These are phyloP conservation scores for Ophiostoma ulmi DNA, from an alignment of 2,329 filamentous ascomycete species.

Conservation along the genomic window DNA sequence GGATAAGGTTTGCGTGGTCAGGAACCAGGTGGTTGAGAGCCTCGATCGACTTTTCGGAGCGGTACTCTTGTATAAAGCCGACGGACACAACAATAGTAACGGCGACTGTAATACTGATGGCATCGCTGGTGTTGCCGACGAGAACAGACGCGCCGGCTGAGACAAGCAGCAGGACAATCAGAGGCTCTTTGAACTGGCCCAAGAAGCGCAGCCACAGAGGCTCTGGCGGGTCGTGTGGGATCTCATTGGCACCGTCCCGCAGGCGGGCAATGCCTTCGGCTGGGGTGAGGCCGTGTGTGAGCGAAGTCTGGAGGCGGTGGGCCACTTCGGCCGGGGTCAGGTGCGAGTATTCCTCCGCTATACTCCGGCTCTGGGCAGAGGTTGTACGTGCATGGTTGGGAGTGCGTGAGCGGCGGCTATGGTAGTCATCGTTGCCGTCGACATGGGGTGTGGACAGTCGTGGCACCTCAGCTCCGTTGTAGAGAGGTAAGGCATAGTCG, in stretches of 20 bases:
- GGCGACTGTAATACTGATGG: conserved; percentile 88
- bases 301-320: conserved; percentile 71
- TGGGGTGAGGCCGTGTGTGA: conserved; percentile 73
- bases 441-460: conserved; percentile 22
- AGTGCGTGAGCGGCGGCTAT: conserved; percentile 25
- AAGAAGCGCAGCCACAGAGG: conserved; percentile 91
- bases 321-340: conserved; percentile 77
- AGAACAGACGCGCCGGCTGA: conserved; percentile 85
- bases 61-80: conserved; percentile 94
- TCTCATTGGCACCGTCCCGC: conserved; percentile 82
- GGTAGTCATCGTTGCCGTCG: conserved; percentile 22
- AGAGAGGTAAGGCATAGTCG: conserved; percentile 28
- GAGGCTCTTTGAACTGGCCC: conserved; percentile 93
- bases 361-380: conserved; percentile 37
- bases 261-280: conserved; percentile 76
- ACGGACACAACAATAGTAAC: conserved; percentile 96
- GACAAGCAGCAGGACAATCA: conserved; percentile 85
- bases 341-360: conserved; percentile 58
- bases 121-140: conserved; percentile 91
- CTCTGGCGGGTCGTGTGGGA: conserved; percentile 88
- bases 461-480: conserved; percentile 20
- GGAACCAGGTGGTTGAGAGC: conserved; percentile 90
- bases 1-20: conserved; percentile 91
- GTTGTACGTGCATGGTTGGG: conserved; percentile 29
- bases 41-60: conserved; percentile 95